Evolutionary conservation across 2,329 filamentous ascomycete genomes (phyloP), one percentile per base, ranked within the genome.

Genomic region (Hypoxylon sp.): DNA sequence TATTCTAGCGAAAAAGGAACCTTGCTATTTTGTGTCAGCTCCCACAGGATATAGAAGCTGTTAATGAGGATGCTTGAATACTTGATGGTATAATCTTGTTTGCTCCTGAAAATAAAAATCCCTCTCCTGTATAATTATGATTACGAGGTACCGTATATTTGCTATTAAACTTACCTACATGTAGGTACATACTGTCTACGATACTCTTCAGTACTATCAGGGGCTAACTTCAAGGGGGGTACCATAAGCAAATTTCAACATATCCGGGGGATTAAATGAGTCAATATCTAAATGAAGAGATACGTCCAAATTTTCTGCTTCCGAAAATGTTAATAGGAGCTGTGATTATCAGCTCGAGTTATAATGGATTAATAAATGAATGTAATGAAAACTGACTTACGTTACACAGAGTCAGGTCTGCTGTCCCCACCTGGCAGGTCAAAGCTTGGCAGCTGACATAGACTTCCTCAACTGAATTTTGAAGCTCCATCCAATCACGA

Each of bases 381-480:
- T 33, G 29, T 31, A 53, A 35, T 46, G n/a, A 29, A 53, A 44
- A 52, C 29, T 52, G 50, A 57, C 39, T 35, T 44, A 42, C 24
- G 14, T 51, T 33, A 29, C 26, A 59, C 57, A 59, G 46, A 31
- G 9, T 14, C 24, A 33, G 6, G 35, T 31, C 57, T 24, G 13
- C 46, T 53, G 48, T 10, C 33, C 4, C 1, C 64, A 68, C 29
- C 47, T 57, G 68, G 13, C 52, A 54, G 42, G 6, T 51, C 29
- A 26, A 14, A 5, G 10, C 39, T 57, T 57, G 60, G 8, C 68
- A 68, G 50, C 61, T 63, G 68, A 31, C 58, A 22, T 10, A 53
- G 61, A 67, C 65, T 65, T 64, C 60, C 60, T 65, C 64, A n/a
- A 55, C 24, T 42, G 42, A 67, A 50, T 44, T 67, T 67, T 59